phyloP scores from a whole-genome alignment of 306 rosid species.

The Prinsepia uniflora region DNA sequence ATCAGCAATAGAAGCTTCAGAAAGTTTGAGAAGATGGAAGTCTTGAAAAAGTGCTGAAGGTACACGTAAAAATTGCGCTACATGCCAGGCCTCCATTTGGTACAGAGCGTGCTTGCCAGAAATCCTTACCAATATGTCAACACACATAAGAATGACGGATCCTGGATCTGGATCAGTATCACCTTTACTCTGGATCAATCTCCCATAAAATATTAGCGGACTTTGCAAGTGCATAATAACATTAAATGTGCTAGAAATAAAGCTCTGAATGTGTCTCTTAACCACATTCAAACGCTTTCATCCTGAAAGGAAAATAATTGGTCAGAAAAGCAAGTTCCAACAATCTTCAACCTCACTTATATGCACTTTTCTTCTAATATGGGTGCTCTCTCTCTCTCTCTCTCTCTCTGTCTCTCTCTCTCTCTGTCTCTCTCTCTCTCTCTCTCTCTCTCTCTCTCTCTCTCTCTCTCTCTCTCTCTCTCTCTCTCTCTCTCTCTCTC shows the following conservation, averaged over 20 bases:
- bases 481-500: too few species aligned
- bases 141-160: slow-evolving; percentile 83
- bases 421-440: too few species aligned
- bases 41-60: slow-evolving; percentile 74
- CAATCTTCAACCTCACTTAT: neutral
- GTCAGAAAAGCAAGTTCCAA: slow-evolving; percentile 23
- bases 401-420: too few species aligned
- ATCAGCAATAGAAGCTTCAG: slow-evolving; percentile 39
- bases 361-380: neutral
- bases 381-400: too few species aligned
- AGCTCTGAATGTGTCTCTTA: slow-evolving; percentile 68
- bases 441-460: too few species aligned
- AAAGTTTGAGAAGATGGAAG: slow-evolving; percentile 49
- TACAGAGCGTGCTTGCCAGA: slow-evolving; percentile 67
- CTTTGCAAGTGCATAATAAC: slow-evolving; percentile 70
- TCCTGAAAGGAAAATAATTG: slow-evolving; percentile 42
- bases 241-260: slow-evolving; percentile 56
- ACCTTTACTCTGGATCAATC: slow-evolving; percentile 29
- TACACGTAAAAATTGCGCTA: slow-evolving; percentile 66
- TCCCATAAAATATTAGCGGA: slow-evolving; percentile 54
- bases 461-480: too few species aligned
- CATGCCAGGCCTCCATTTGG: slow-evolving; percentile 63
- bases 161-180: slow-evolving; percentile 69
- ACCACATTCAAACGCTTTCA: slow-evolving; percentile 65
- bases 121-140: slow-evolving; percentile 68